Evolutionary conservation across 192 early-diverging fungal genomes (phyloP), one percentile per base, ranked within the genome.

Genomic region (Lobosporangium transversale): DNA sequence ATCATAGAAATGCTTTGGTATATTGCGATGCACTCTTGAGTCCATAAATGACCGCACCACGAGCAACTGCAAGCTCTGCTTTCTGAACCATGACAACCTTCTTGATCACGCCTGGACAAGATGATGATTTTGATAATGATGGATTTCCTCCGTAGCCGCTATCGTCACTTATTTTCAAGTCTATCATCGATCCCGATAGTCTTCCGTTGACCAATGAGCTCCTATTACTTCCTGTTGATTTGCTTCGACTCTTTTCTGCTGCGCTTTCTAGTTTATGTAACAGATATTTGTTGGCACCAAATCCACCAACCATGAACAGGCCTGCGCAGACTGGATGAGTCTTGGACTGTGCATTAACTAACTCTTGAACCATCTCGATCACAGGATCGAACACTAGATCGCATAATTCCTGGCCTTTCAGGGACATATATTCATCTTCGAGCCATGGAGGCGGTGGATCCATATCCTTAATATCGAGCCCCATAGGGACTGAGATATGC

Each of bases 291-390:
- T 80, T 81, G 45, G 81, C 73, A 15, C 81, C 81, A 62, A 85
- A 85, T 11, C 84, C 84, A 53, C 84, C 84, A 2, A 85, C 84
- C 65, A 83, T 68, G 42, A 85, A 85, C 14, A 85, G 63, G 1
- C 81, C 84, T 18, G 80, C 80, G 37, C 80, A 66, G 27, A 67
- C 66, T 1, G 54, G 49, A 11, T 80, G 69, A n/a, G 63, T 47
- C 23, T 53, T 69, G 47, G 63, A 55, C 53, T 83, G 78, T 1
- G 75, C 53, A 48, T 62, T 54, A n/a, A 83, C 66, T 8, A 85
- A 43, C 2, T 80, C 61, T 29, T 66, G 33, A 4, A 85, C 80
- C 36, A 76, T 66, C 29, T 62, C 52, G 15, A 85, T 66, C 2
- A 83, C 81, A 27, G 84, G 84, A 24, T 85, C 81, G 81, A 83